phyloP scores from a whole-genome alignment of 257 asterid species.

The Oldenlandia corymbosa region DNA sequence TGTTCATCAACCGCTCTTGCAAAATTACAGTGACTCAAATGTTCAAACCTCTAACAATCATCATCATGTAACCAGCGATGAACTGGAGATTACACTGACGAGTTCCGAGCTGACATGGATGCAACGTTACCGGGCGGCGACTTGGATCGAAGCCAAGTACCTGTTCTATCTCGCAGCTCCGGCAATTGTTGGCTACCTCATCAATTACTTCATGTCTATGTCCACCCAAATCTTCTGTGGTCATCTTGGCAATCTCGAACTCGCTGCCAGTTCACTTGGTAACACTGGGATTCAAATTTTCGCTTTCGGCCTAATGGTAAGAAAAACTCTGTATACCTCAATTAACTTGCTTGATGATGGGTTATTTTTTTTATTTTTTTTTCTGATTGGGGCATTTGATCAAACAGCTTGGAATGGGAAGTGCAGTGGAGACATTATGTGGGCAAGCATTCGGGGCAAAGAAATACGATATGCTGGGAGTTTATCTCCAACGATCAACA shows the following conservation, averaged over 20 bases:
- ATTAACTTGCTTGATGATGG: too few relatives aligned
- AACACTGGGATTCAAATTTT: slow-evolving; percentile 7
- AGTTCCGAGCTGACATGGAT: neutral
- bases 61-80: slow-evolving; percentile 5
- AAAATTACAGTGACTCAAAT: neutral
- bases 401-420: slow-evolving; percentile 7
- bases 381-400: neutral
- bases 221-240: slow-evolving; percentile 5
- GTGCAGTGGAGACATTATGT: slow-evolving; percentile 5
- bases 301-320: slow-evolving; percentile 12
- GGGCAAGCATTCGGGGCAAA: slow-evolving; percentile 12
- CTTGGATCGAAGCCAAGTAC: slow-evolving; percentile 3
- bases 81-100: neutral
- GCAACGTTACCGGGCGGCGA: slow-evolving; percentile 8
- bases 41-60: neutral
- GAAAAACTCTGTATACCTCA: neutral
- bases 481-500: slow-evolving; percentile 7
- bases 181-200: neutral
- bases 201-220: slow-evolving; percentile 13
- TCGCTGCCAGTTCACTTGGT: slow-evolving; percentile 10
- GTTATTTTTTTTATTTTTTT: too few relatives aligned
- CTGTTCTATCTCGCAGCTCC: slow-evolving; percentile 1
- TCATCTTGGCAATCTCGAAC: slow-evolving; percentile 9
- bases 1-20: neutral
- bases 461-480: slow-evolving; percentile 7